Base-by-base conservation (phyloP, 108 stramenopile species). In the Skeletonema potamos region DNA sequence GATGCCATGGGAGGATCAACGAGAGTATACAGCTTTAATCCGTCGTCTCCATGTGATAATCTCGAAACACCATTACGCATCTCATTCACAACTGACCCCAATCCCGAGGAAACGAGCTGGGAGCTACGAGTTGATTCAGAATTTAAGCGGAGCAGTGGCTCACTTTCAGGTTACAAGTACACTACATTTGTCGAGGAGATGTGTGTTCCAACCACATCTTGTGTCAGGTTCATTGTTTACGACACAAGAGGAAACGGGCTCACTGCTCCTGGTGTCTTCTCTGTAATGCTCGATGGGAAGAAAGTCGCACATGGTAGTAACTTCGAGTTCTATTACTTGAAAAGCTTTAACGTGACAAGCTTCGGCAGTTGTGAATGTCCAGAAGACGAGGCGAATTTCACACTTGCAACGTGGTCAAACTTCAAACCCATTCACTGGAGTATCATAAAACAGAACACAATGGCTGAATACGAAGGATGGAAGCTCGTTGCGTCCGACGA, bases 131-230 rank as follows among this genome's bases (percentile, higher is more conserved):
- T 62, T 27, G 61, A 62, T 34, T 39, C 58, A 20, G 36, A 60
- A 27, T 27, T 60, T 9, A 32, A 12, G 4, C 9, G 15, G 27
- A 27, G 36, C 2, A 33, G 58, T 62, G 9, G 13, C 27, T 34
- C 30, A 5, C n/a, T 59, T 28, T 22, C 36, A 37, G 60, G 58
- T 5, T 20, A 27, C 24, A 9, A 13, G n/a, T 68, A 59, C 22
- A 68, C 67, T 29, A 68, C 67, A 1, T 68, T 61, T 27, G 67
- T 61, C 0, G 67, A 68, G 39, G 57, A 68, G n/a, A 36, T 62
- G 1, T 68, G 67, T 27, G 34, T 68, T 20, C 24, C 28, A 36
- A 9, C 18, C 9, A 12, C 33, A 0, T 22, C 30, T 22, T 61
- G 67, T 58, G 36, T 68, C 7, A 62, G 22, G 15, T 61, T 68